Evolutionary conservation across 768 basidiomycete genomes (phyloP).

Genomic region (Trametes punicea): DNA sequence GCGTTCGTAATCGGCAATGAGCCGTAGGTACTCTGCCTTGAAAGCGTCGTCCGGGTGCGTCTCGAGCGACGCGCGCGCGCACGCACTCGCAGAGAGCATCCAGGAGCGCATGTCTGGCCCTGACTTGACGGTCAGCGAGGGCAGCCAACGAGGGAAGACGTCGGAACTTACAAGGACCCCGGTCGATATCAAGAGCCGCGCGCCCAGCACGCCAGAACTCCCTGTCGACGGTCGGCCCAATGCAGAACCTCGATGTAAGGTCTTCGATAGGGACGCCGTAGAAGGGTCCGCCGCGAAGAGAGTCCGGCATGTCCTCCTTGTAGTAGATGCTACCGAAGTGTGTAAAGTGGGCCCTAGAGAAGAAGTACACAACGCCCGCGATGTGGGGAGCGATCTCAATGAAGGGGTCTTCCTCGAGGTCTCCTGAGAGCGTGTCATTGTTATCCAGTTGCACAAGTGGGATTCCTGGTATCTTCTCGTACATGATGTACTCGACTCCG

Average conservation of each 20-base stretch:
- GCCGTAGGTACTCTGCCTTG: not conserved
- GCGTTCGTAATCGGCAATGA: constrained; percentile 2
- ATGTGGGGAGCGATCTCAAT: not conserved
- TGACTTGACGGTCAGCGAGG: not conserved
- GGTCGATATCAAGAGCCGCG: constrained; percentile 6
- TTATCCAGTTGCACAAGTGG: constrained; percentile 3
- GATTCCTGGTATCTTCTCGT: constrained; percentile 33
- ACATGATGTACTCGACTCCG: constrained; percentile 43
- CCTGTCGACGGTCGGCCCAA: constrained; percentile 18
- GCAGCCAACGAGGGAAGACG: not conserved
- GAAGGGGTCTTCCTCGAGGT: not conserved
- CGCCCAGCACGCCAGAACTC: constrained; percentile 18
- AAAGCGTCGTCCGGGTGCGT: not conserved
- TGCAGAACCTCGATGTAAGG: constrained; percentile 10
- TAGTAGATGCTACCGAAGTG: constrained; percentile 22
- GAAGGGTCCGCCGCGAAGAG: constrained; percentile 11
- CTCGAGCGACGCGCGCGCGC: not conserved
- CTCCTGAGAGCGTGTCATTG: not conserved
- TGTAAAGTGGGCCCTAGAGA: constrained; percentile 3
- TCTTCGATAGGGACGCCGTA: not conserved
- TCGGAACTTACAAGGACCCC: constrained; percentile 14
- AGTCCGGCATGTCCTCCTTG: constrained; percentile 17
- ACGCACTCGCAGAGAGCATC: not conserved
- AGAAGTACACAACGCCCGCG: not conserved
- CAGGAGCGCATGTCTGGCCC: constrained; percentile 11